Evolutionary conservation across 352 stramenopile genomes (phyloP).

Genomic region (Phytophthora cryptogea): DNA sequence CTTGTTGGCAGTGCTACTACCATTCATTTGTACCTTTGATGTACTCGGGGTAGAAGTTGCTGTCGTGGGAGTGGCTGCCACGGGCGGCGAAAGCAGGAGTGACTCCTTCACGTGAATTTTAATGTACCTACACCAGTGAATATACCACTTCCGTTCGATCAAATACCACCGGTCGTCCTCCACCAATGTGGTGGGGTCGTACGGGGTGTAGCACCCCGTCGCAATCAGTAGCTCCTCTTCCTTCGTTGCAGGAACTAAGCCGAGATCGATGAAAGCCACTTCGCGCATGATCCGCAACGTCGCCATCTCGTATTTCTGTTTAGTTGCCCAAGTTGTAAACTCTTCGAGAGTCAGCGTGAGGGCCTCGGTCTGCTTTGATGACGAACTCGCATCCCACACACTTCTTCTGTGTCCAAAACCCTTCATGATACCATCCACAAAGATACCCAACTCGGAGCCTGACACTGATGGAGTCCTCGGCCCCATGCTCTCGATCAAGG

Average conservation of each 20-base stretch:
- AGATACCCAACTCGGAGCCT: slow-evolving; percentile 77
- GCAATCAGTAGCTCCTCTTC: slow-evolving; percentile 80
- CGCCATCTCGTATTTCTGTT: slow-evolving; percentile 80
- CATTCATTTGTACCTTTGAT: slow-evolving; percentile 41
- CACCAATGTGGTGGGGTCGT: slow-evolving; percentile 64
- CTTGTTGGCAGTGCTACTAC: slow-evolving; percentile 37
- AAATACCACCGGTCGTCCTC: slow-evolving; percentile 89
- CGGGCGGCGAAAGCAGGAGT: slow-evolving; percentile 26
- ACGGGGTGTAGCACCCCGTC: slow-evolving; percentile 77
- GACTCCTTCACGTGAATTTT: slow-evolving; percentile 48
- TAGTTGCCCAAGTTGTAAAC: slow-evolving; percentile 65
- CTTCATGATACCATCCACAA: slow-evolving; percentile 79
- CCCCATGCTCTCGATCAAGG: slow-evolving; percentile 58
- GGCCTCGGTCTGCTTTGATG: slow-evolving; percentile 33
- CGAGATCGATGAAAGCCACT: slow-evolving; percentile 84
- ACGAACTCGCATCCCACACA: slow-evolving; percentile 35
- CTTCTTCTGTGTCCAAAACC: slow-evolving; percentile 46
- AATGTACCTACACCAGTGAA: slow-evolving; percentile 87
- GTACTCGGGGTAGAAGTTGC: slow-evolving; percentile 38
- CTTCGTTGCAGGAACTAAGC: slow-evolving; percentile 70
- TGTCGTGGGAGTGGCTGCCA: slow-evolving; percentile 15
- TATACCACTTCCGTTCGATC: slow-evolving; percentile 84
- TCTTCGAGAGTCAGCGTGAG: slow-evolving; percentile 67
- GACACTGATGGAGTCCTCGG: slow-evolving; percentile 72
- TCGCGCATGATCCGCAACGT: slow-evolving; percentile 84